phyloP scores from a whole-genome alignment of 1,284 basidiomycete species.

The Trametes polyzona region DNA sequence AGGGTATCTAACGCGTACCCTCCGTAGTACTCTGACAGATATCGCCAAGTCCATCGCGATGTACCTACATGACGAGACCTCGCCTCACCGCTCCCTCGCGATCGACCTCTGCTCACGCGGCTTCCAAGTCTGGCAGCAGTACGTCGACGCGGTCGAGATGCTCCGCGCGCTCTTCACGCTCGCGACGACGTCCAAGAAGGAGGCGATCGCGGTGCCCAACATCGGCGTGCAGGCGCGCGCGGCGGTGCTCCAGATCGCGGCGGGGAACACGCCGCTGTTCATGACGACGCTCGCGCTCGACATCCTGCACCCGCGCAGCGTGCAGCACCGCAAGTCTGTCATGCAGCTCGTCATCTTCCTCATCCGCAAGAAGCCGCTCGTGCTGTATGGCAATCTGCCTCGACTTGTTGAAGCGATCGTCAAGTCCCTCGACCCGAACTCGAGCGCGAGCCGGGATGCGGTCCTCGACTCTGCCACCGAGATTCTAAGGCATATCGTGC shows the following conservation, averaged over 20 bases:
- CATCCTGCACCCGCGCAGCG: conserved; percentile 79
- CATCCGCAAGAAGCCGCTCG: conserved; percentile 89
- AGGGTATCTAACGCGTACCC: neutral
- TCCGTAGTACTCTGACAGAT: conserved; percentile 76
- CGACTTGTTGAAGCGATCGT: conserved; percentile 94
- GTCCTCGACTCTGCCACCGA: conserved; percentile 92
- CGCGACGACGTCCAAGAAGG: conserved; percentile 75
- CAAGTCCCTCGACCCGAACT: conserved; percentile 93
- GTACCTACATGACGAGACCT: conserved; percentile 76
- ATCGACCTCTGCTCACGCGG: conserved; percentile 91
- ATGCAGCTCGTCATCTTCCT: conserved; percentile 95
- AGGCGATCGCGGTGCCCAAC: conserved; percentile 65
- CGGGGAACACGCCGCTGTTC: conserved; percentile 86
- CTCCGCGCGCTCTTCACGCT: conserved; percentile 85
- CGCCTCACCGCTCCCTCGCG: conserved; percentile 71
- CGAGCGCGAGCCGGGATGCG: conserved; percentile 81
- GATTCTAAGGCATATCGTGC: conserved; percentile 88
- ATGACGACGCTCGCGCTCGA: conserved; percentile 95
- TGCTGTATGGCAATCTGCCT: conserved; percentile 87
- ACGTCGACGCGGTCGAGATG: conserved; percentile 90
- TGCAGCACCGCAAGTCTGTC: conserved; percentile 85
- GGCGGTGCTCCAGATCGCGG: conserved; percentile 86
- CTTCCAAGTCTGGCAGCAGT: conserved; percentile 94
- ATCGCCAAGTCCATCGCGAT: conserved; percentile 81
- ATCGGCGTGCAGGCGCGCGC: conserved; percentile 71